These are phyloP conservation scores for Tricholoma hemisulphureum DNA, from an alignment of 768 basidiomycete species.

Conservation along the genomic window DNA sequence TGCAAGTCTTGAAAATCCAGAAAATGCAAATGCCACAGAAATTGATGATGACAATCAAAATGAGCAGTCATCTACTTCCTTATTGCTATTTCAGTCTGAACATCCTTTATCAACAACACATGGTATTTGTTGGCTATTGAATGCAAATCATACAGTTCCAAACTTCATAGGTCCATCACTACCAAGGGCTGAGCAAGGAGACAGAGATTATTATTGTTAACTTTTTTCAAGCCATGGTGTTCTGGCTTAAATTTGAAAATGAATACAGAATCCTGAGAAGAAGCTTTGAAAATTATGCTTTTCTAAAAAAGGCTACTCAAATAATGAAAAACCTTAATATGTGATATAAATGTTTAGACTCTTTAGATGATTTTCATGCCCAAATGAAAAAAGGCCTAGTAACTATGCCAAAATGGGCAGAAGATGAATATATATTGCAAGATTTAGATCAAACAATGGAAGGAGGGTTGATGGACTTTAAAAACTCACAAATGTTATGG, in stretches of 20 bases:
- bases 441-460: neutral
- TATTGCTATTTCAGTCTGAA: neutral
- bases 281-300: constrained; percentile 14
- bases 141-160: constrained; percentile 11
- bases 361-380: constrained; percentile 23
- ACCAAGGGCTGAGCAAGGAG: constrained; percentile 25
- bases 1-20: no score
- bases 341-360: constrained; percentile 27
- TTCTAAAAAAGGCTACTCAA: constrained; percentile 8
- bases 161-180: constrained; percentile 29
- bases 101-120: constrained; percentile 26
- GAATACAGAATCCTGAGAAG: constrained; percentile 18
- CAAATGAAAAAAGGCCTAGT: constrained; percentile 4
- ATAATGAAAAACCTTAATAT: constrained; percentile 30
- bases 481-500: no score
- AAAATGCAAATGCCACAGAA: no score
- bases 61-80: no score
- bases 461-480: no score
- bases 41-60: neutral
- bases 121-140: neutral
- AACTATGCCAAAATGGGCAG: neutral
- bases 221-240: constrained; percentile 29
- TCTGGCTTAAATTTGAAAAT: constrained; percentile 17
- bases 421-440: neutral
- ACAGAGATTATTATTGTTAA: constrained; percentile 29